These are phyloP conservation scores for Favolaschia claudopus DNA, from an alignment of 768 basidiomycete genomes.

Conservation along the genomic window DNA sequence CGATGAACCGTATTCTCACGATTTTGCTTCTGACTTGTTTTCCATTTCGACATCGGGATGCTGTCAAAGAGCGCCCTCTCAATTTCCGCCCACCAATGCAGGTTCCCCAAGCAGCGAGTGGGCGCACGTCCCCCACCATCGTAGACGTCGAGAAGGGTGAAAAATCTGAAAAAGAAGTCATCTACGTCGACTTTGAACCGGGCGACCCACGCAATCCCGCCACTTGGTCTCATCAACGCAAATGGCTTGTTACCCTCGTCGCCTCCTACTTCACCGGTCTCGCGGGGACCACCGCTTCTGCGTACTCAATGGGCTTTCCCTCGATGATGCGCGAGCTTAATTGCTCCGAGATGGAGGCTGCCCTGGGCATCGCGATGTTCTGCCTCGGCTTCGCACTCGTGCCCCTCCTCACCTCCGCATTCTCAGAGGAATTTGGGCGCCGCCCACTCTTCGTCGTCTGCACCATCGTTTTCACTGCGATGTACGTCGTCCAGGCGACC, in stretches of 20 bases:
- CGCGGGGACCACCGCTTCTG: slow-evolving; percentile 31
- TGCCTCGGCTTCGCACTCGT: slow-evolving; percentile 58
- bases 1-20: neutral
- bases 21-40: neutral
- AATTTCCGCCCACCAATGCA: slow-evolving; percentile 1
- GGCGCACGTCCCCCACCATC: slow-evolving; percentile 11
- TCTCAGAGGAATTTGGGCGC: slow-evolving; percentile 64
- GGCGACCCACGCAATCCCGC: slow-evolving; percentile 41
- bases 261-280: slow-evolving; percentile 43
- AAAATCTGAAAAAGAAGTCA: slow-evolving; percentile 2
- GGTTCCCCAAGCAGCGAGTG: slow-evolving; percentile 1
- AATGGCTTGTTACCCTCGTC: slow-evolving; percentile 46
- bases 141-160: neutral
- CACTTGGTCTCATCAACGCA: slow-evolving; percentile 39
- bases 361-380: slow-evolving; percentile 48
- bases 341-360: slow-evolving; percentile 42
- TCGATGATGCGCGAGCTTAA: slow-evolving; percentile 50
- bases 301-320: slow-evolving; percentile 51
- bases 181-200: slow-evolving; percentile 44
- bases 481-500: slow-evolving; percentile 6
- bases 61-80: no score
- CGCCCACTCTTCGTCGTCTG: slow-evolving; percentile 54
- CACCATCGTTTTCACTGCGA: slow-evolving; percentile 41
- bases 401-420: slow-evolving; percentile 62
- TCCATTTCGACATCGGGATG: no score